Base-by-base conservation (phyloP, 169 alveolate species). In the Plasmodium malariae region DNA sequence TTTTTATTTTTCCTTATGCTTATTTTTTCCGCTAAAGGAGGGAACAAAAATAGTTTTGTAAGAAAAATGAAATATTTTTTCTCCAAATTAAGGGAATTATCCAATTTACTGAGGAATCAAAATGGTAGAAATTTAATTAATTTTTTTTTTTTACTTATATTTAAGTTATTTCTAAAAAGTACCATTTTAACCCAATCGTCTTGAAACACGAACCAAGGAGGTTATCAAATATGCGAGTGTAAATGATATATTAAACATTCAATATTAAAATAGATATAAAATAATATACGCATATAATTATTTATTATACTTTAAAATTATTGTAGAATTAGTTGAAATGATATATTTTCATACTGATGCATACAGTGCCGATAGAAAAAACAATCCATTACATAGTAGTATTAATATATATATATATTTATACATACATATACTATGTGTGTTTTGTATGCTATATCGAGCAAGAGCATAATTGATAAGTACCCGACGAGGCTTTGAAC, bases 131-230 rank as follows among this genome's bases (percentile, higher is more conserved):
- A 32, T 12, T 1, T 19, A 2, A 5, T 2, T 9, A 12, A n/a
- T 28, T 24, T 63, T 51, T 11, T 36, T n/a, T 3, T 87, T n/a
- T 54, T 14, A 4, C 28, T 54, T 54, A n/a, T n/a, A n/a, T n/a
- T 60, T 87, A 60, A 6, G 88, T 21, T 87, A 57, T 49, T 67
- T 65, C 62, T 92, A 90, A 63, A 80, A 40, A 55, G 51, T 45
- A 48, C 87, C 86, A 72, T 71, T 70, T 68, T 67, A 78, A 78
- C 71, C 88, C 97, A 93, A 97, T 97, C 98, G 98, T 95, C 97
- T 96, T 95, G 98, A 97, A 95, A 95, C 97, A 96, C 98, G 98
- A 97, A 96, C 98, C 98, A 97, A 97, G 98, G 98, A 97, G 98
- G 95, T 97, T 97, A 96, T 91, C 98, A 93, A 88, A 90, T 65